A percentile compares a stretch with the other conserved stretches of the same genome.
These are phyloP conservation scores for Coffea humblotiana DNA, from an alignment of 305 asterid species.

Conservation along the genomic window DNA sequence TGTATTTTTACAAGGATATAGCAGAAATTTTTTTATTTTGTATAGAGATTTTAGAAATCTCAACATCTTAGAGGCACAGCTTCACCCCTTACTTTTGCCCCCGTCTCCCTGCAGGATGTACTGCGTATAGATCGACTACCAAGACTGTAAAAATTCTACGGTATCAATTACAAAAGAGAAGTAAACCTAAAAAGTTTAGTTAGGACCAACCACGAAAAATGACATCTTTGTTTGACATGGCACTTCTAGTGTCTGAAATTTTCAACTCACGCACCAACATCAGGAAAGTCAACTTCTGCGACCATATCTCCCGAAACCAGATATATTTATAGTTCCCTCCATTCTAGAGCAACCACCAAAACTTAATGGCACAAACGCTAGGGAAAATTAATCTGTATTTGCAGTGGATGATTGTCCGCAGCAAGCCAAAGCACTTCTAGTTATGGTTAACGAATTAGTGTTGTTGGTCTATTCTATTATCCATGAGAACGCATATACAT, in stretches of 20 bases:
- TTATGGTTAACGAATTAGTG: not conserved
- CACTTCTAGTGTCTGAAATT: slow-evolving; percentile 6
- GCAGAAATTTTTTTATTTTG: not conserved
- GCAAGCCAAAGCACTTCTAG: slow-evolving; percentile 5
- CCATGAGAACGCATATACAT: not conserved
- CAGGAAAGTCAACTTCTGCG: not conserved
- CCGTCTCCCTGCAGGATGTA: not conserved
- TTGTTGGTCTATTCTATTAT: not conserved
- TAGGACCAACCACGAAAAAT: slow-evolving; percentile 9
- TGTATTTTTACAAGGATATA: not conserved
- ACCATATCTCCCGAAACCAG: not conserved
- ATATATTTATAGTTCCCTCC: slow-evolving; percentile 1
- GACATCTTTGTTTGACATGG: slow-evolving; percentile 14
- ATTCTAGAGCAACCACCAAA: slow-evolving; percentile 13
- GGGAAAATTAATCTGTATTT: not conserved
- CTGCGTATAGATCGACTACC: not conserved
- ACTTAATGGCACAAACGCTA: not conserved
- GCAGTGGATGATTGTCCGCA: slow-evolving; percentile 18
- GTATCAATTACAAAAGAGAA: not conserved
- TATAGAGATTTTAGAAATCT: not conserved
- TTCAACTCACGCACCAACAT: slow-evolving; percentile 12
- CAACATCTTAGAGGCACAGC: not conserved
- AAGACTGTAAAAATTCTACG: not conserved
- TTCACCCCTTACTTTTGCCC: too few relatives aligned
- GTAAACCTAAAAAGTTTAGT: not conserved